Evolutionary conservation across 1,139 yeast genomes (phyloP).

Genomic region (Nadsonia commutata): DNA sequence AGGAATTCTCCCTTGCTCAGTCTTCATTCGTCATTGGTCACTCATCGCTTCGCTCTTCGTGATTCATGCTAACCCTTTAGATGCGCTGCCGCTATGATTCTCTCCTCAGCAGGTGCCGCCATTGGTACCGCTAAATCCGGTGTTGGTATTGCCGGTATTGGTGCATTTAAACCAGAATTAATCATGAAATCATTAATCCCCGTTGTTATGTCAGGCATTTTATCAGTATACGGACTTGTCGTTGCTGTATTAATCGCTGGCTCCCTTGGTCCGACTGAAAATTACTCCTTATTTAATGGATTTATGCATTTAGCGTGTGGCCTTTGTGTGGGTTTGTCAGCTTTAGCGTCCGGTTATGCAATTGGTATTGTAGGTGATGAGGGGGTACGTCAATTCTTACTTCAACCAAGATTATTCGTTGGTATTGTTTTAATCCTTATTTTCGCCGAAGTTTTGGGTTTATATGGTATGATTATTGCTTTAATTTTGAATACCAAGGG

Average conservation of each 20-base stretch:
- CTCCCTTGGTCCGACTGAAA: constrained; percentile 60
- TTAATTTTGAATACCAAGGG: constrained; percentile 84
- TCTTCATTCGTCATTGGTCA: no score
- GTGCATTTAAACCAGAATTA: constrained; percentile 87
- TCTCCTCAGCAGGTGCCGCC: constrained; percentile 92
- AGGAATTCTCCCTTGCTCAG: no score
- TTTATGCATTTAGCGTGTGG: constrained; percentile 97
- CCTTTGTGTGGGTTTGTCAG: constrained; percentile 86
- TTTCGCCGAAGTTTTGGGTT: constrained; percentile 95
- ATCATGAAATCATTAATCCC: constrained; percentile 38
- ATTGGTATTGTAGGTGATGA: constrained; percentile 99
- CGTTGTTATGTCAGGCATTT: constrained; percentile 95
- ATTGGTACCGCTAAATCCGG: constrained; percentile 98
- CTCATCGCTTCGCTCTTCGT: no score
- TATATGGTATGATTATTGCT: constrained; percentile 80
- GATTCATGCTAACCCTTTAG: no score
- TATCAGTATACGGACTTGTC: constrained; percentile 90
- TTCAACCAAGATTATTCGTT: constrained; percentile 92
- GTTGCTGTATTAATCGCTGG: constrained; percentile 95
- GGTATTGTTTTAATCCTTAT: constrained; percentile 75
- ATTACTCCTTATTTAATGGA: constrained; percentile 82
- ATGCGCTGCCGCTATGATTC: constrained; percentile 81
- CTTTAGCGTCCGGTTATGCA: constrained; percentile 95
- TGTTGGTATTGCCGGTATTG: constrained; percentile 95
- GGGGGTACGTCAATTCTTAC: constrained; percentile 93